A percentile compares a stretch with the other conserved stretches of the same genome.
These are phyloP conservation scores for Schoenoplectus tabernaemontani DNA, from an alignment of 202 grass and related monocot species.

Conservation along the genomic window DNA sequence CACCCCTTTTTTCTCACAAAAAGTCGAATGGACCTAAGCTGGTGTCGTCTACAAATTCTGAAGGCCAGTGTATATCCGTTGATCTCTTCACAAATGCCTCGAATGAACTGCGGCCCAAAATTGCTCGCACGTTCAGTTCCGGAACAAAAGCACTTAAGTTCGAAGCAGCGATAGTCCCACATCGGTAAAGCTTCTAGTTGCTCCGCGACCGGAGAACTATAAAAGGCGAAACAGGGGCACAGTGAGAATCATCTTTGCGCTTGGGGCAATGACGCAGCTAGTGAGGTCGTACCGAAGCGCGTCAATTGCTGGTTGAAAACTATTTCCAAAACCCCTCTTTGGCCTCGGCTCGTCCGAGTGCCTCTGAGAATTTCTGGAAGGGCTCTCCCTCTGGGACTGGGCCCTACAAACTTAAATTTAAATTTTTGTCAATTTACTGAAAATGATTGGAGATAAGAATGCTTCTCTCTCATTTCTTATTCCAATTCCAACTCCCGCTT, in stretches of 20 bases:
- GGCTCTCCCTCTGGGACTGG: conserved; percentile 9
- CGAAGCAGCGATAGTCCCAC: conserved; percentile 16
- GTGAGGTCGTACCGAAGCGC: conserved; percentile 65
- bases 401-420: conserved; percentile 20
- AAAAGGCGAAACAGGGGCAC: neutral
- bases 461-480: no score
- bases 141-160: neutral
- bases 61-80: no score
- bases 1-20: no score
- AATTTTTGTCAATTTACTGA: no score
- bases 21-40: no score
- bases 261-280: conserved; percentile 86
- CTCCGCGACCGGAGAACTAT: no score
- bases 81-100: no score
- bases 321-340: conserved; percentile 80
- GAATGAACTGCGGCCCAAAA: conserved; percentile 25
- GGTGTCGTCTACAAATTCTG: no score
- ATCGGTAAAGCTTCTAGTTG: neutral
- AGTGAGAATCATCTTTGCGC: conserved; percentile 9
- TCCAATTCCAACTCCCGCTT: conserved; percentile 25
- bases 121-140: neutral
- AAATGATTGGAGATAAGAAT: no score
- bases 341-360: conserved; percentile 22
- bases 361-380: conserved; percentile 75
- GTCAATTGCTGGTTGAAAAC: conserved; percentile 85